Evolutionary conservation across 208 protist genomes (phyloP), one percentile per base, ranked within the genome.

Genomic region (Leishmania turanica): DNA sequence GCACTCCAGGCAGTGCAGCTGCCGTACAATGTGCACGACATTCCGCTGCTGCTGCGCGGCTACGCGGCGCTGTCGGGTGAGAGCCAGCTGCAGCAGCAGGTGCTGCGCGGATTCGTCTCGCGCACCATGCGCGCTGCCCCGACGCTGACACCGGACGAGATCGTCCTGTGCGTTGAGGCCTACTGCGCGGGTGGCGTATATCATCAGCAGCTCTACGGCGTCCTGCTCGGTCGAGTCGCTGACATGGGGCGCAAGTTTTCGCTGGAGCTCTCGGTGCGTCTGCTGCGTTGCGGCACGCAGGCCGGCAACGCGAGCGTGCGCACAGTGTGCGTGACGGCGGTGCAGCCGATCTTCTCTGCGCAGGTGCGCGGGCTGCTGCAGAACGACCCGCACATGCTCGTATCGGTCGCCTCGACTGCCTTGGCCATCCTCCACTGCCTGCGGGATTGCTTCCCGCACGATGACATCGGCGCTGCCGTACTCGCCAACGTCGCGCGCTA

Each of bases 201-300:
- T 62, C 92, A 97, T 80, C 78, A 89, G 65, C 91, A 93, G 42
- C 88, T 97, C 27, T 95, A 93, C 87, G 88, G 92, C 37, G 84
- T 94, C 1, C 79, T 97, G n/a, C 87, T 95, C 19, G 82, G 89
- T 51, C 87, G 92, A n/a, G 87, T 94, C 21, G 80, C 89, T 40
- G 92, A 95, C 65, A 65, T 91, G 31, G 88, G 84, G 68, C 83
- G 89, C 45, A 88, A 83, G 21, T 87, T 95, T 69, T 93, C 92
- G 5, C 77, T 97, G 11, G 83, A 90, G 15, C 88, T 95, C 58
- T 81, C 88, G 1, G 82, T 96, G 53, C 94, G 91, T 11, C 86
- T 97, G 60, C 85, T 97, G 58, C 84, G 75, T 37, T 93, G 92
- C 77, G 90, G 94, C 68, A 87, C 77, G 31, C 75, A 72, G 27